Base-by-base conservation (phyloP, 805 yeast genomes). In the Suhomyces sp. region DNA sequence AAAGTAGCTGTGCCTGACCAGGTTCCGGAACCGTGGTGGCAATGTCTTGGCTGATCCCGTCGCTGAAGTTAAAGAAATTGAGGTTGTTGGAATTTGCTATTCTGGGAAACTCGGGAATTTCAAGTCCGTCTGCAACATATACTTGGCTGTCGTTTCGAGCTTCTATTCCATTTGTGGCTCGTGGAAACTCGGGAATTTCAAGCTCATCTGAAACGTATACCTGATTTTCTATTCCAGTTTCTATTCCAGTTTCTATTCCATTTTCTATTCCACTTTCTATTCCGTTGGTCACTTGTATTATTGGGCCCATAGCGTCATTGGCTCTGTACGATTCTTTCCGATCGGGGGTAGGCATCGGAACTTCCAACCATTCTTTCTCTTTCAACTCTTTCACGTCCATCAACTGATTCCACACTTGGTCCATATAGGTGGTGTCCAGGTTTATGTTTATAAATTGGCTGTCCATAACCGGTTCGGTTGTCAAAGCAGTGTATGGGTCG, bases 381-480 rank as follows among this genome's bases (percentile, higher is more conserved):
- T 29, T 29, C 33, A 29, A 42, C 23, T 26, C 49, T 15, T 56
- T 52, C 53, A 51, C 49, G 7, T 54, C 55, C 52, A 56, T 27
- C 51, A 53, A 49, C 47, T 47, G 53, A 17, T 51, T 48, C 57
- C 59, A 56, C 54, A 56, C 53, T 36, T 56, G 56, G 41, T 56
- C 57, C 4, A 52, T 46, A 35, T 51, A 51, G 36, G 49, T 53
- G 42, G 15, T 50, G n/a, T 29, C 33, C 5, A 6, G 33, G 15
- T 45, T 29, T 6, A 5, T 40, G 15, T 45, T 31, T 29, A n/a
- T 8, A 24, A 17, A 29, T 5, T 4, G 15, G 5, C 47, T 36
- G 5, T 19, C 45, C 24, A 17, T 4, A 26, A 17, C 7, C 26
- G 48, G 7, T n/a, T 38, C 24, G 24, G 19, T 33, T 3, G 36